Evolutionary conservation across 352 stramenopile genomes (phyloP).

Genomic region (Pythium guiyangense): DNA sequence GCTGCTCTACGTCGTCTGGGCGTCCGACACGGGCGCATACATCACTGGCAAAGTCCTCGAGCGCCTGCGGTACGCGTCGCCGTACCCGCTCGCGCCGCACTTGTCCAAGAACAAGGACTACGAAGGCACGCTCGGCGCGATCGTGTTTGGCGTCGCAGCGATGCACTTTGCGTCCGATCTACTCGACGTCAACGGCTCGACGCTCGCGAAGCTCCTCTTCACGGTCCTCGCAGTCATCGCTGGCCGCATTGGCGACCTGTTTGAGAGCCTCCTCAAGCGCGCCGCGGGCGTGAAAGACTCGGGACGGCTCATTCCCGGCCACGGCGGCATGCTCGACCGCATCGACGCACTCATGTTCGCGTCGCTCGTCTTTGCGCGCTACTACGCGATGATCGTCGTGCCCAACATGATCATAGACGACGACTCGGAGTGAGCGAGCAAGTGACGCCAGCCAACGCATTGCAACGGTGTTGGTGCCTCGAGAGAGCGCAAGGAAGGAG

Average conservation of each 20-base stretch:
- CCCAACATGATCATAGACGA: not conserved
- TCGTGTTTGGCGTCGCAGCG: constrained; percentile 76
- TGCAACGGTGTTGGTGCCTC: no score
- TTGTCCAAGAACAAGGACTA: constrained; percentile 96
- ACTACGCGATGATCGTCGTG: constrained; percentile 46
- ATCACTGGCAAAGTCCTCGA: constrained; percentile 88
- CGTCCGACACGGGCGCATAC: constrained; percentile 92
- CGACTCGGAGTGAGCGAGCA: no score
- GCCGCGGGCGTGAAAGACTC: constrained; percentile 95
- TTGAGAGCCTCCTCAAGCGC: constrained; percentile 94
- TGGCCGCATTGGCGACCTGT: constrained; percentile 93
- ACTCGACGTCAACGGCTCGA: constrained; percentile 75
- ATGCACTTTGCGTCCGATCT: constrained; percentile 79
- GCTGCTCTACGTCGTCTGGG: constrained; percentile 70
- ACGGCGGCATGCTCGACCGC: constrained; percentile 94
- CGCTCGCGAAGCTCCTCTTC: constrained; percentile 79
- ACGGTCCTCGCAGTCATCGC: constrained; percentile 90
- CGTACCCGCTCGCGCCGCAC: constrained; percentile 84
- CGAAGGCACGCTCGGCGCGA: constrained; percentile 90
- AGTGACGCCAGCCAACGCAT: no score
- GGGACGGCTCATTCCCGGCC: constrained; percentile 93
- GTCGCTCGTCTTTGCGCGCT: constrained; percentile 55
- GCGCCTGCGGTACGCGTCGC: constrained; percentile 76
- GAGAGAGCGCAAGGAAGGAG: no score
- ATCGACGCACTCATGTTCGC: constrained; percentile 95